These are phyloP conservation scores for Aureobasidium leucospermi DNA, from an alignment of 2,329 filamentous ascomycete genomes.

Conservation along the genomic window DNA sequence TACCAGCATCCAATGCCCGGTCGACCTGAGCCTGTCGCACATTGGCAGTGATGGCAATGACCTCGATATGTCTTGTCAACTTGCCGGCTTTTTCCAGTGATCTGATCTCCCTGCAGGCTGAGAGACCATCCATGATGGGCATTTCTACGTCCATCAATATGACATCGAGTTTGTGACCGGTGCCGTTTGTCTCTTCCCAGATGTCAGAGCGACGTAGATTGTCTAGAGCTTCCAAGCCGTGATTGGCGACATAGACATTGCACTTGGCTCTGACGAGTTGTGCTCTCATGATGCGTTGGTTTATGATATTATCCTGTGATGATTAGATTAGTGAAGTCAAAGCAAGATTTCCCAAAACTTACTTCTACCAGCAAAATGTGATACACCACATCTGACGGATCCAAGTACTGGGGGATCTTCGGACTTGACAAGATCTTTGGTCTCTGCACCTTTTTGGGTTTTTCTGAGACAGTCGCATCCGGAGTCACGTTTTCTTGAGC, in stretches of 20 bases:
- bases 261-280: slow-evolving; percentile 22
- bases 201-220: slow-evolving; percentile 17
- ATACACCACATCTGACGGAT: slow-evolving; percentile 19
- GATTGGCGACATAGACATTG: slow-evolving; percentile 20
- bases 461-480: neutral
- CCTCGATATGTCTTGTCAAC: slow-evolving; percentile 17
- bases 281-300: slow-evolving; percentile 23
- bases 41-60: slow-evolving; percentile 27
- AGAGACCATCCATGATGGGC: slow-evolving; percentile 25
- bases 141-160: slow-evolving; percentile 79
- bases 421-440: neutral
- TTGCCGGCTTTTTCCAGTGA: slow-evolving; percentile 18
- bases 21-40: slow-evolving; percentile 21
- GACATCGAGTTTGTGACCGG: slow-evolving; percentile 28
- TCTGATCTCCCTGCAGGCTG: slow-evolving; percentile 22
- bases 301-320: slow-evolving; percentile 23
- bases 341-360: too few relatives aligned
- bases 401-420: neutral
- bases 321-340: too few relatives aligned
- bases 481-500: neutral
- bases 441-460: neutral
- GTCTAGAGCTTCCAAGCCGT: slow-evolving; percentile 24
- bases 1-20: slow-evolving; percentile 14
- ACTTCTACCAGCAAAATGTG: slow-evolving; percentile 23
- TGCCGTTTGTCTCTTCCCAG: neutral